Evolutionary conservation across 345 rosid species (phyloP), one percentile per base, ranked within the genome.

Genomic region (Theobroma cacao): DNA sequence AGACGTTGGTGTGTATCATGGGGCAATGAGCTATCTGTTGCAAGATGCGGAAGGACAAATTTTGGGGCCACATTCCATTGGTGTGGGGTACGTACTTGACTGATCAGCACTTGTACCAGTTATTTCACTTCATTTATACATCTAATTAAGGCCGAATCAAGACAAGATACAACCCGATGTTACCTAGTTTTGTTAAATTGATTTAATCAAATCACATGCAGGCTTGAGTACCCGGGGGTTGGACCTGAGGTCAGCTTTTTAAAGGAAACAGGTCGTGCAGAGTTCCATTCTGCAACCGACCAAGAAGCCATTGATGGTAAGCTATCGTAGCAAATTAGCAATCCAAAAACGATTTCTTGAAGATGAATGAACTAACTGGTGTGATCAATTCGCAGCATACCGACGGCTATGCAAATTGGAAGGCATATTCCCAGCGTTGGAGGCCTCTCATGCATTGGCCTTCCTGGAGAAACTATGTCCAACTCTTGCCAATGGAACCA

Each of bases 1-100:
- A 15, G 91, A 93, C 14, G 87, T 93, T 12, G 98, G 98, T 22
- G 94, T 92, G 1, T 92, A 87, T 75, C 98, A 95, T 85, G 97
- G 98, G 77, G 77, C 98, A 33, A 89, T 91, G 92, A 90, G 88
- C 77, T 93, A 93, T 73, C 76, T 91, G 78, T 72, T 95, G 82
- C 98, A 93, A 78, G 95, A 95, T 63, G 87, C 82, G 3, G 88
- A 95, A 69, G 98, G 98, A 38, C 95, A 95, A 26, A 88, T 93
- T 20, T 17, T 90, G 14, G 75, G 2, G 3, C 89, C 95, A 1
- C 90, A 93, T 56, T 91, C 97, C 2, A 36, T 95, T 34, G 93
- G 92, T 1, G 86, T 86, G 0, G 98, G 97, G 97, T 92, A 75
- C 81, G 87, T 82, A 28, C 7, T 4, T 34, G 17, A 8, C 38